A percentile compares a stretch with the other conserved stretches of the same genome.
phyloP scores from a whole-genome alignment of 257 asterid species.

The Leptodermis oblonga region DNA sequence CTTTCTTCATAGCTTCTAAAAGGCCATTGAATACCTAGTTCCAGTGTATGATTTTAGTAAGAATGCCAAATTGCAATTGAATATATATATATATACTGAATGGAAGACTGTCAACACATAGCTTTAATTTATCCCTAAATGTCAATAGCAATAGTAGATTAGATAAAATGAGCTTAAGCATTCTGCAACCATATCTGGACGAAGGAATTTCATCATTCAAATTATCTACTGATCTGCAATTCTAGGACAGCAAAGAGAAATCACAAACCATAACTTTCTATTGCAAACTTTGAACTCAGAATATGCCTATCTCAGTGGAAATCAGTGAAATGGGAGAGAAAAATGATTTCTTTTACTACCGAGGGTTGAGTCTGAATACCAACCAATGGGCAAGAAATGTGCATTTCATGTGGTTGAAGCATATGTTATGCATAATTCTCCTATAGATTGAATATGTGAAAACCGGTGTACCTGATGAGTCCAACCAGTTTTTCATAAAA shows the following conservation, averaged over 20 bases:
- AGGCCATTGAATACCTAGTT: slow-evolving; percentile 56
- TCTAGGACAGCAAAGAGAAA: not conserved
- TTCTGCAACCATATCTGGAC: not conserved
- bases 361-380: no score
- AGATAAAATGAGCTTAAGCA: not conserved
- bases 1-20: slow-evolving; percentile 91
- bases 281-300: not conserved
- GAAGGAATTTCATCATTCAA: not conserved
- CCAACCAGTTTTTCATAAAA: no score
- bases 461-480: no score
- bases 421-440: no score
- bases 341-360: not conserved
- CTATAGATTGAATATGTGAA: no score
- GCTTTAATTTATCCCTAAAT: not conserved
- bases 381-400: no score
- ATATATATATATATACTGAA: no score
- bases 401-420: no score
- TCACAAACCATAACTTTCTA: not conserved
- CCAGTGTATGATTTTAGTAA: slow-evolving; percentile 8
- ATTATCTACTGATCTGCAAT: not conserved
- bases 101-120: not conserved
- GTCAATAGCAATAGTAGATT: not conserved
- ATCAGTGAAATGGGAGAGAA: not conserved
- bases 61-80: slow-evolving; percentile 2
- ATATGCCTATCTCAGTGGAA: not conserved